Base-by-base conservation (phyloP, 2,329 filamentous ascomycete genomes). In the Penicillium sp. region DNA sequence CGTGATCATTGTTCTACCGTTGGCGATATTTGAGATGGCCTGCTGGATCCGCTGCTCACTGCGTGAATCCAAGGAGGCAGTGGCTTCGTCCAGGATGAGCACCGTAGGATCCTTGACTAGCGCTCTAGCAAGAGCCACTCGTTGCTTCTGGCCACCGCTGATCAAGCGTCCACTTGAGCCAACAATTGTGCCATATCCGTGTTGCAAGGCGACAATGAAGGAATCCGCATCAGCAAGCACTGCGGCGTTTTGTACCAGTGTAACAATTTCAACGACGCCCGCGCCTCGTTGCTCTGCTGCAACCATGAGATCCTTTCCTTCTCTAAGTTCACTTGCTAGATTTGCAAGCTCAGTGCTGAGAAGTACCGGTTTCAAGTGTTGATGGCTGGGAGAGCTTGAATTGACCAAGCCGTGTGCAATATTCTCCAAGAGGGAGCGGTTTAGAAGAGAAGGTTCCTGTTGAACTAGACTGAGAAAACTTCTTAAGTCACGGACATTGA, bases 111-210 rank as follows among this genome's bases (percentile, higher is more conserved):
- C 89, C 18, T 88, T 93, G 24, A 97, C 90, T 54, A 97, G 84
- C 38, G 92, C 92, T 66, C 91, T 83, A 8, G 93, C 91, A 72
- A 97, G 97, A 9, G 93, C 91, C 66, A 97, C 94, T 64, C 94
- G 89, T 74, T 97, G 94, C 72, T 97, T 96, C 74, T 99, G 94
- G 33, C 94, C 94, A 70, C 94, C 94, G 56, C 90, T 96, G 7
- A 99, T 80, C 51, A 96, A 77, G 69, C 96, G 95, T 7, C 94
- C 94, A 61, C 91, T 87, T 71, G 97, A 91, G 57, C 94, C 94
- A 16, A 97, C 93, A 62, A 94, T 86, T 0, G 94, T 97, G 62
- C 96, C 84, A 66, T 97, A 97, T 2, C 89, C 89, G 62, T 97
- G 88, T 0, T 93, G 91, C 1, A 97, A 55, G 23, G 56, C 56